These are phyloP conservation scores for Ceratobasidium papillatum DNA, from an alignment of 1,284 basidiomycete species.

Conservation along the genomic window DNA sequence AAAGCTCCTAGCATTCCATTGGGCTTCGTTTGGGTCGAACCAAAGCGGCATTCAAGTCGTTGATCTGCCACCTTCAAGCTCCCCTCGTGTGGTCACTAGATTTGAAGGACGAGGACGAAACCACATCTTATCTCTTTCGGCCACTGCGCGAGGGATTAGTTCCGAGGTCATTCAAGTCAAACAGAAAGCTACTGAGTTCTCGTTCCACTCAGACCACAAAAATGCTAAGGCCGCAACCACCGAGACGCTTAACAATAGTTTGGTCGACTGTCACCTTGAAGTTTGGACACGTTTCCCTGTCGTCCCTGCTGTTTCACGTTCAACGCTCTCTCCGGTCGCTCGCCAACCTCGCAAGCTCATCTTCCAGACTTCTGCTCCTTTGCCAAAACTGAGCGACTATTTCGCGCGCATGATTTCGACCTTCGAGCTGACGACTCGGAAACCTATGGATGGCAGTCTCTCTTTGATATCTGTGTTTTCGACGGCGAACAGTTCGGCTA, in stretches of 20 bases:
- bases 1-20: conserved; percentile 59
- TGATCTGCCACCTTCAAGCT: conserved; percentile 46
- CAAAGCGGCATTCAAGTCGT: conserved; percentile 54
- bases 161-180: conserved; percentile 63
- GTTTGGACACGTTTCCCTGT: conserved; percentile 72
- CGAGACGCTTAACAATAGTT: conserved; percentile 56
- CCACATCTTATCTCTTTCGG: conserved; percentile 57
- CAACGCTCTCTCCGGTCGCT: conserved; percentile 54
- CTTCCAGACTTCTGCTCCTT: conserved; percentile 57
- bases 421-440: conserved; percentile 38
- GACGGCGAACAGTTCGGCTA: neutral
- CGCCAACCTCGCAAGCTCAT: conserved; percentile 51
- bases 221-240: neutral
- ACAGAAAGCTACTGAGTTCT: conserved; percentile 63
- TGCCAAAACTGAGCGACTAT: conserved; percentile 50
- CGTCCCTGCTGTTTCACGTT: conserved; percentile 59
- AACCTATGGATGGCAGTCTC: conserved; percentile 27
- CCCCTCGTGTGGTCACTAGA: conserved; percentile 56
- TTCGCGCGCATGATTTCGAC: conserved; percentile 33
- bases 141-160: conserved; percentile 47
- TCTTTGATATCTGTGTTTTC: neutral
- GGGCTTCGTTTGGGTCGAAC: conserved; percentile 63
- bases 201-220: conserved; percentile 51
- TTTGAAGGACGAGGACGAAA: conserved; percentile 56
- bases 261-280: conserved; percentile 66